Evolutionary conservation across 768 basidiomycete genomes (phyloP).

Genomic region (Phlegmacium glaucopus): DNA sequence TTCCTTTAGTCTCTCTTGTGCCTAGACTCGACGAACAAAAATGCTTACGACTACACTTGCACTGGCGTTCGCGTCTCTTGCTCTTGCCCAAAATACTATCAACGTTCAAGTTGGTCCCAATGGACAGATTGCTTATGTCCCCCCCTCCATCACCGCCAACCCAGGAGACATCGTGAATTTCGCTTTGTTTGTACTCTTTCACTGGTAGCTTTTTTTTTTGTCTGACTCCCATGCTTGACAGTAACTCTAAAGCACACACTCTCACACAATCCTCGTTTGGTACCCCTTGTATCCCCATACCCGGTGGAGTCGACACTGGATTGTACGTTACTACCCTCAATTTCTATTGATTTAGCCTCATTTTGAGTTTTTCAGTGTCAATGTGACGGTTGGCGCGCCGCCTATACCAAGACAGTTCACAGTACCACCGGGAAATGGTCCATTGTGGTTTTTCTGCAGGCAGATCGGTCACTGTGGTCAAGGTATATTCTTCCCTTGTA

Average conservation of each 20-base stretch:
- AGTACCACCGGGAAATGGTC: constrained; percentile 37
- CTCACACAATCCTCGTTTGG: constrained; percentile 46
- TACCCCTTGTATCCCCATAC: constrained; percentile 27
- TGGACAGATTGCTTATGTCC: constrained; percentile 29
- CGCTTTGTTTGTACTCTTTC: constrained; percentile 40
- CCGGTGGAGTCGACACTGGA: constrained; percentile 30
- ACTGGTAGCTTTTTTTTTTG: not conserved
- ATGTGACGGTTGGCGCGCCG: constrained; percentile 34
- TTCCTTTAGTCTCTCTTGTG: not conserved
- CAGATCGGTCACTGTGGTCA: constrained; percentile 51
- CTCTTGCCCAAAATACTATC: constrained; percentile 21
- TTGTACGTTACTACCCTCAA: constrained; percentile 27
- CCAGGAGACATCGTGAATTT: constrained; percentile 46
- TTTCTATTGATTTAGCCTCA: not conserved
- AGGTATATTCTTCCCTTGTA: constrained; percentile 3
- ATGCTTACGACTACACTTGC: constrained; percentile 9
- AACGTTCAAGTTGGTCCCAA: constrained; percentile 35
- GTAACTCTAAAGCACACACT: constrained; percentile 47
- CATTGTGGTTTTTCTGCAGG: constrained; percentile 58
- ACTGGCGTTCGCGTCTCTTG: constrained; percentile 22
- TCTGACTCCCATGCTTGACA: constrained; percentile 10
- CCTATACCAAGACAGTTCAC: constrained; percentile 20
- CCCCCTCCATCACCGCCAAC: constrained; percentile 35
- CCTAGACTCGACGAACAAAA: not conserved
- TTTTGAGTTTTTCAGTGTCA: constrained; percentile 32